Base-by-base conservation (phyloP, 345 rosid species). In the Camelina laxa region DNA sequence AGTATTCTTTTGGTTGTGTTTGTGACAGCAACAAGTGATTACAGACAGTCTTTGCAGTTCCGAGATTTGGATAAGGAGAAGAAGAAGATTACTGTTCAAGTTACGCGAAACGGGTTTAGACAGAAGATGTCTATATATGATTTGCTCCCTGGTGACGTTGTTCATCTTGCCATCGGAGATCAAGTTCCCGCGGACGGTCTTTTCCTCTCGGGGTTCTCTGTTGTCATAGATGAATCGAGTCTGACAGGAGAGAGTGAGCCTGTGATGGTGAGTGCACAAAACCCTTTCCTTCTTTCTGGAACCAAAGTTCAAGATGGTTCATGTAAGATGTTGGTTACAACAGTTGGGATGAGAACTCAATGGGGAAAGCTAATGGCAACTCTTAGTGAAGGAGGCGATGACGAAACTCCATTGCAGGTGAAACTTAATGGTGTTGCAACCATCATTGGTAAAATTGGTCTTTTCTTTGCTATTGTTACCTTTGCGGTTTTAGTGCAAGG, bases 311-410 rank as follows among this genome's bases (percentile, higher is more conserved):
- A 90, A 79, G 98, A 93, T 61, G 98, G 98, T 13, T 89, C 98
- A 0, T 89, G 96, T 85, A 93, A 93, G 78, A 87, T 93, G 97
- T 1, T 91, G 82, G 75, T 93, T 48, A 85, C 98, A 35, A 91
- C 96, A 6, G 95, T 91, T 58, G 98, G 97, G 69, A 93, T 93
- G 98, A 89, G 96, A 79, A 93, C 98, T 19, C 97, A 91, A 58
- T 93, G 98, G 97, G 98, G 96, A 42, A 93, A 89, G 64, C 42
- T 93, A 61, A 89, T 93, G 92, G 97, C 91, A 1, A 89, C 97
- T 60, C 88, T 93, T 2, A 91, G 87, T 72, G 97, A 93, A 81
- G 98, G 97, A 53, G 98, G 97, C 24, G 97, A 90, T 54, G 98
- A 93, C 48, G 98, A 93, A 82, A 93, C 98, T 31, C 98, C 98